These are phyloP conservation scores for Diplogelasinospora grovesii DNA, from an alignment of 495 filamentous ascomycete genomes.

Conservation along the genomic window DNA sequence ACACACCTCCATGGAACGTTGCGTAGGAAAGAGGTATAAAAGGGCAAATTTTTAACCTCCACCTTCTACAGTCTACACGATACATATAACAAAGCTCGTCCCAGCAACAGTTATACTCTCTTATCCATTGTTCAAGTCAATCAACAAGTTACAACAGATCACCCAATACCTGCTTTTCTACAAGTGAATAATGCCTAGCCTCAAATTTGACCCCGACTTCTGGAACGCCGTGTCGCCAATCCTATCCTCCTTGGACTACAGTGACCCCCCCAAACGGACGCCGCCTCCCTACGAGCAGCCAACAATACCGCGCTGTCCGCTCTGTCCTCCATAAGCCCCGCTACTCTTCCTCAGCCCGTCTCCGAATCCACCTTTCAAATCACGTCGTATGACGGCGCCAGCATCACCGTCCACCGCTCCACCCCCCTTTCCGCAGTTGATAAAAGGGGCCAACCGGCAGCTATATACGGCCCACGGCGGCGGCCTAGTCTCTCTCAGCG, in stretches of 20 bases:
- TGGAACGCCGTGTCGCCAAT: background rate
- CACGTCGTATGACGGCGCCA: constrained; percentile 13
- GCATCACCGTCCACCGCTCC: constrained; percentile 17
- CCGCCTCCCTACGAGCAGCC: background rate
- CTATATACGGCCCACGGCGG: constrained; percentile 36
- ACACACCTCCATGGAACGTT: no score
- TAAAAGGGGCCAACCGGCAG: constrained; percentile 13
- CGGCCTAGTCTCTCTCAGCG: constrained; percentile 28
- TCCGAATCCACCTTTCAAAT: background rate
- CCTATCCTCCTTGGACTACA: no score
- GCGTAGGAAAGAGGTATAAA: no score
- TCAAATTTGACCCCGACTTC: constrained; percentile 8
- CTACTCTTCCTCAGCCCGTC: background rate
- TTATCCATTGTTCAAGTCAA: no score
- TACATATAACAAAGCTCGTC: no score
- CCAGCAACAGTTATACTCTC: no score
- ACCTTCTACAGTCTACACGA: no score
- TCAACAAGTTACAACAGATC: no score
- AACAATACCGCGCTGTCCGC: background rate
- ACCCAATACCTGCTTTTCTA: no score
- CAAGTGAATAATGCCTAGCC: constrained; percentile 2
- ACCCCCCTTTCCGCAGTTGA: constrained; percentile 3
- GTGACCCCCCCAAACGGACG: background rate
- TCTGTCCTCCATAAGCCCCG: background rate
- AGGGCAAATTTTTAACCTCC: no score